Conservation (phyloP, 2,329 filamentous ascomycete species). For the Fusarium tjaetaba region DNA sequence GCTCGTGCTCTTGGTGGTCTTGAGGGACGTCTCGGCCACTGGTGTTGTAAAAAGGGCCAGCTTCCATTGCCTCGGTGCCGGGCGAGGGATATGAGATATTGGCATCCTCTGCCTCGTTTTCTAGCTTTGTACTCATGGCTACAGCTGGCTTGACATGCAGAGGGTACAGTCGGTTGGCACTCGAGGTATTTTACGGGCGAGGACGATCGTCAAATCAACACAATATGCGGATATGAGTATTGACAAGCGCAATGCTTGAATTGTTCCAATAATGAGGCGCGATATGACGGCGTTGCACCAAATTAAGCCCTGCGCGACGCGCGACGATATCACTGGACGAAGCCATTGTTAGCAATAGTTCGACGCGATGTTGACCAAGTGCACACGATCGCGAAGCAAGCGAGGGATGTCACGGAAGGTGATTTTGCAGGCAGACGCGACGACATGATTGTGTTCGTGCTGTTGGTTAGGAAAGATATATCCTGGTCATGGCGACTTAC, state of each 20-base stretch:
- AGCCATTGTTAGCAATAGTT: slow-evolving; percentile 42
- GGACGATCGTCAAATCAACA: slow-evolving; percentile 24
- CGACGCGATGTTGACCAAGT: slow-evolving; percentile 37
- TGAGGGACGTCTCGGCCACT: slow-evolving; percentile 47
- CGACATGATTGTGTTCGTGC: slow-evolving; percentile 27
- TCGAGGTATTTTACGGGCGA: slow-evolving; percentile 12
- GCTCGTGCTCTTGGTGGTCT: slow-evolving; percentile 45
- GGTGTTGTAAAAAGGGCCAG: slow-evolving; percentile 57
- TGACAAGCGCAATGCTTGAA: slow-evolving; percentile 10
- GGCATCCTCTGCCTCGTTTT: slow-evolving; percentile 50
- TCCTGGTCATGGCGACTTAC: slow-evolving; percentile 48
- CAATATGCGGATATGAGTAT: slow-evolving; percentile 1
- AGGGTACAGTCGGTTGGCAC: background rate
- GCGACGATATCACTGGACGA: slow-evolving; percentile 41
- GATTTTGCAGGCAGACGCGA: slow-evolving; percentile 20
- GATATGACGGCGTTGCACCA: slow-evolving; percentile 32
- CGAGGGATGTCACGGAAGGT: slow-evolving; percentile 24
- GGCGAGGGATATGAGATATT: slow-evolving; percentile 60
- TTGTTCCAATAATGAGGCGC: slow-evolving; percentile 24
- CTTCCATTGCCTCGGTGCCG: slow-evolving; percentile 55
- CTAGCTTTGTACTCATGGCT: slow-evolving; percentile 48
- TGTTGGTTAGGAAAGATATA: slow-evolving; percentile 28
- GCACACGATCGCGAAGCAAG: slow-evolving; percentile 18
- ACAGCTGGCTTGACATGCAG: slow-evolving; percentile 5
- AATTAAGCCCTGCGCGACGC: slow-evolving; percentile 34